A percentile compares a stretch with the other conserved stretches of the same genome.
Evolutionary conservation across 2,329 filamentous ascomycete species (phyloP).

Genomic region (Didymella glomerata): DNA sequence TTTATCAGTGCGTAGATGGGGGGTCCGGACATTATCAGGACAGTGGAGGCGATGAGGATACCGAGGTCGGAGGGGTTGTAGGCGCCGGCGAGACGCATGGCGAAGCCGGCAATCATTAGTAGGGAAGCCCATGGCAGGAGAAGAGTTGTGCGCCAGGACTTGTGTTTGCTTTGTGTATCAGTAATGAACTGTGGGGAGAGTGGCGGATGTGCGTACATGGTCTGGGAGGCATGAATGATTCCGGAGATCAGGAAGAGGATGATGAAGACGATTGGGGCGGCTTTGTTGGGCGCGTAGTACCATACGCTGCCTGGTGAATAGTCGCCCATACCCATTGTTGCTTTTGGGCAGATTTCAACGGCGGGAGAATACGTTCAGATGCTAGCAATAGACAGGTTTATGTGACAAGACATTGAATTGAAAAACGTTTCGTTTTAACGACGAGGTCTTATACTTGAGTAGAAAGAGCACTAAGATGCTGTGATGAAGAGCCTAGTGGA

Average conservation of each 20-base stretch:
- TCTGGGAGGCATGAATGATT: constrained; percentile 63
- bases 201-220: constrained; percentile 56
- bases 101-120: constrained; percentile 66
- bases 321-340: constrained; percentile 45
- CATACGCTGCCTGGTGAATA: constrained; percentile 47
- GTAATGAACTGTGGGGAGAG: neutral
- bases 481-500: constrained; percentile 5
- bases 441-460: neutral
- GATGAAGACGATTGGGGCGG: constrained; percentile 63
- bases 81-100: constrained; percentile 62
- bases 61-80: constrained; percentile 58
- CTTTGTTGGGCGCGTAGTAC: constrained; percentile 64
- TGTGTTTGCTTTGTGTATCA: constrained; percentile 57
- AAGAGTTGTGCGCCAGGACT: constrained; percentile 64
- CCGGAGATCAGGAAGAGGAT: constrained; percentile 59
- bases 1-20: constrained; percentile 69
- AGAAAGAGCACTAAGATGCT: neutral
- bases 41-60: constrained; percentile 53
- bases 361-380: neutral
- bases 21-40: constrained; percentile 53
- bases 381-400: neutral
- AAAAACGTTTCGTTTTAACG: neutral
- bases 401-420: neutral
- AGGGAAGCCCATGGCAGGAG: constrained; percentile 64
- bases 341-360: neutral